Evolutionary conservation across 2,329 filamentous ascomycete species (phyloP), one percentile per base, ranked within the genome.

Genomic region (Neurospora sp.): DNA sequence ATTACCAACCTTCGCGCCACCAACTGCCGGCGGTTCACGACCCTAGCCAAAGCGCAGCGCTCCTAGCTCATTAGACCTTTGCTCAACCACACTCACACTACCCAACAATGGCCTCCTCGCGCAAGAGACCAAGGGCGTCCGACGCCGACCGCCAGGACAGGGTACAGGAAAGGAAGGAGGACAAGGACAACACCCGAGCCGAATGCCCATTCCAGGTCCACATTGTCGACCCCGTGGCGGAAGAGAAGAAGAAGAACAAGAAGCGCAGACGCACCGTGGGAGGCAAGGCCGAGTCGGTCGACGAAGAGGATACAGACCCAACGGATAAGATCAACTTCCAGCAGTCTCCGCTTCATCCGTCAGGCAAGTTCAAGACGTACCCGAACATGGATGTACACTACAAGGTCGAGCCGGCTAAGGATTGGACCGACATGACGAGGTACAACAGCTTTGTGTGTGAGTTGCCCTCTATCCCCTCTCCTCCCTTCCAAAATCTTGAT

Each of bases 391-490:
- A 87, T 71, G 78, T 87, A 11, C 81, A 85, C 74, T 88, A 87
- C 73, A 80, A 82, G 33, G 83, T 88, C 39, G 82, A 84, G 68
- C 86, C 86, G 4, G 79, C 81, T 36, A 82, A 84, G 76, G 80
- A 81, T 74, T 88, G 86, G 86, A 79, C 82, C 36, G 84, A 86
- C 67, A 88, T 88, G 86, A 87, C 85, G 70, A 80, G 85, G 68
- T 88, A 88, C 75, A 88, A 87, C 72, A 88, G 86, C 77, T 88
- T 88, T 72, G 85, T 88, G 71, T 79, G 86, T 88, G 81, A 79
- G 86, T 86, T 33, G 57, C 19, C 15, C 62, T 33, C 43, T 36
- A 39, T 28, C 19, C 39, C 28, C 43, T n/a, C n/a, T n/a, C 17
- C 66, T 19, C 40, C 40, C 67, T 28, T 28, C 19, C 17, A 37